Percentiles rank a stretch among this genome's conserved stretches.
Conservation (phyloP, 1,139 yeast species). For the Hyphopichia buzzinii region DNA sequence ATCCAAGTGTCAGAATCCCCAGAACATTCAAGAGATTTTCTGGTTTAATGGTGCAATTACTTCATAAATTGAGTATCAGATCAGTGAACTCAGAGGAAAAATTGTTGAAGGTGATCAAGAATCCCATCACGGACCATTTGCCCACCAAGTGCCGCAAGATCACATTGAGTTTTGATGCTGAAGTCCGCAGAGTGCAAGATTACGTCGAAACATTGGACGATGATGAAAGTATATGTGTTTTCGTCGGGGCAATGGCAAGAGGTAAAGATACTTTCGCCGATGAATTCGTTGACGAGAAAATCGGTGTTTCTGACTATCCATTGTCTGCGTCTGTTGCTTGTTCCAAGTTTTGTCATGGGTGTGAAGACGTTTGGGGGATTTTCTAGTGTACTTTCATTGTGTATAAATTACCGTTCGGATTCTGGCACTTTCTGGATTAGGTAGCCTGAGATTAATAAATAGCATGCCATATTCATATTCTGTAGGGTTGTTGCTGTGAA, state of each 20-base stretch:
- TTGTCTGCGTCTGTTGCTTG: conserved; percentile 97
- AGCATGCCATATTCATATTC: conserved; percentile 22
- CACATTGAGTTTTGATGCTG: conserved; percentile 92
- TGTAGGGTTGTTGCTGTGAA: too few relatives aligned
- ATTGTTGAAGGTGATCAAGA: conserved; percentile 87
- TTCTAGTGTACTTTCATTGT: conserved; percentile 25
- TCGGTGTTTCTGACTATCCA: conserved; percentile 93
- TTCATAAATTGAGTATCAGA: conserved; percentile 88
- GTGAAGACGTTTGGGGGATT: conserved; percentile 97
- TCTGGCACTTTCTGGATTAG: too few relatives aligned
- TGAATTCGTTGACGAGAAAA: conserved; percentile 93
- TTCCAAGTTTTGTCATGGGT: conserved; percentile 96
- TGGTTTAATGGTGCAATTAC: conserved; percentile 93
- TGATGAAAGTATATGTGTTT: conserved; percentile 94
- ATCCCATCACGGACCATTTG: conserved; percentile 94
- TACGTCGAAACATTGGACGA: conserved; percentile 77
- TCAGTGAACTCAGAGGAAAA: conserved; percentile 95
- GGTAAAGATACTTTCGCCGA: conserved; percentile 98
- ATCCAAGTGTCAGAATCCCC: conserved; percentile 95
- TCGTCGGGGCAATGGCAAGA: conserved; percentile 99
- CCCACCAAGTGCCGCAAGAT: conserved; percentile 95
- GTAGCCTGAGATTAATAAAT: not conserved
- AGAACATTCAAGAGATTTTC: conserved; percentile 97
- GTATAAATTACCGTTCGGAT: too few relatives aligned
- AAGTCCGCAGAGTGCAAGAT: conserved; percentile 83